Evolutionary conservation across 805 yeast species (phyloP).

Genomic region (Alloascoidea hylecoeti): DNA sequence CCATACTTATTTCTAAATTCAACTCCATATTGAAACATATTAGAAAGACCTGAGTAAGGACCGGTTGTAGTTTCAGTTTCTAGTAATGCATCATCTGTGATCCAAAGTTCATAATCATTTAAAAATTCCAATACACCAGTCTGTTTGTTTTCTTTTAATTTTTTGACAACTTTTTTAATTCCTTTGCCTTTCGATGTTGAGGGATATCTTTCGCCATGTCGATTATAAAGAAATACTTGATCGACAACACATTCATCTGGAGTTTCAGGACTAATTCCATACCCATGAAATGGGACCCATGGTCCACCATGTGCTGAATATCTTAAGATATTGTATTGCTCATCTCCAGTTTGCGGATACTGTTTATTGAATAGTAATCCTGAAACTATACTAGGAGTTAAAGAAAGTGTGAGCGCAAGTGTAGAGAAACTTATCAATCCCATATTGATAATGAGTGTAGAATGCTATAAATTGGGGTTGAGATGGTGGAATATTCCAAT

Average conservation of each 20-base stretch:
- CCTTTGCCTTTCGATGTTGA: constrained; percentile 5
- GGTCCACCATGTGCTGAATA: constrained; percentile 23
- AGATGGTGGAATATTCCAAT: no score
- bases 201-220: constrained; percentile 43
- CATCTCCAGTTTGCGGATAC: background rate
- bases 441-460: no score
- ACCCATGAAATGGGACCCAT: constrained; percentile 29
- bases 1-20: constrained; percentile 28
- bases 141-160: constrained; percentile 9
- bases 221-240: constrained; percentile 32
- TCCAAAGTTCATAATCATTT: constrained; percentile 24
- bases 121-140: constrained; percentile 31
- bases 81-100: constrained; percentile 20
- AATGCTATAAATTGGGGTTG: no score
- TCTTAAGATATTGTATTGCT: background rate
- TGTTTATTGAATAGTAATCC: no score
- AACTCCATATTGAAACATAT: constrained; percentile 30
- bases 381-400: no score
- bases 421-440: no score
- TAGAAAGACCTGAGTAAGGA: constrained; percentile 31
- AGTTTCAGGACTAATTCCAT: constrained; percentile 29
- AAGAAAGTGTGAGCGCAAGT: no score
- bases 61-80: constrained; percentile 24
- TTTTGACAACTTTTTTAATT: constrained; percentile 2
- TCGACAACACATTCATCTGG: constrained; percentile 32